phyloP scores from a whole-genome alignment of 306 rosid species.

The Ormosia emarginata region DNA sequence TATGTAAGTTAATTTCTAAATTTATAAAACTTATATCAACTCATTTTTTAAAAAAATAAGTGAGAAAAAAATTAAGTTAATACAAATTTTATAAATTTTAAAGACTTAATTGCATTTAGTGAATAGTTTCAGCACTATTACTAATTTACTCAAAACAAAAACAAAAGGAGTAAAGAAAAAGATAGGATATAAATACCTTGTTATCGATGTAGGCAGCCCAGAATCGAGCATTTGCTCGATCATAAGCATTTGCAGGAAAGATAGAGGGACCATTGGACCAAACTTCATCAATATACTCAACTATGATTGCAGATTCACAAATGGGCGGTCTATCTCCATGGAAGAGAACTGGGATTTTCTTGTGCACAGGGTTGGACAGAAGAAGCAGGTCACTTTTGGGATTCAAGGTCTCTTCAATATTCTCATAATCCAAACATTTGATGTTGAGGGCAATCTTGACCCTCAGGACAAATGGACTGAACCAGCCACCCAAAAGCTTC shows the following conservation, averaged over 20 bases:
- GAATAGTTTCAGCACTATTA: too few species aligned
- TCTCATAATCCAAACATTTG: conserved; percentile 43
- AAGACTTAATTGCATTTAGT: too few species aligned
- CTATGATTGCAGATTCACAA: conserved; percentile 55
- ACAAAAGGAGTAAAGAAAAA: not conserved
- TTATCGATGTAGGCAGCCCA: conserved; percentile 50
- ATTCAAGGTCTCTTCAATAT: conserved; percentile 28
- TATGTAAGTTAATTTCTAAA: too few species aligned
- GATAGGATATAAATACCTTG: conserved; percentile 33
- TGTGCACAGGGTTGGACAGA: conserved; percentile 53
- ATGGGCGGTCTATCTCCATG: conserved; percentile 35
- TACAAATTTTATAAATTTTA: not conserved
- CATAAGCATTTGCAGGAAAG: conserved; percentile 51
- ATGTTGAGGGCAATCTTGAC: conserved; percentile 45
- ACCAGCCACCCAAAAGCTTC: conserved; percentile 40
- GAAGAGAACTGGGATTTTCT: conserved; percentile 60
- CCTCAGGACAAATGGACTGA: conserved; percentile 44
- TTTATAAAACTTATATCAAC: too few species aligned
- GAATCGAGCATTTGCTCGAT: conserved; percentile 47
- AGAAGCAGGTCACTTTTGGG: conserved; percentile 55
- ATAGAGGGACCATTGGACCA: conserved; percentile 48
- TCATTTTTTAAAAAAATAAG: too few species aligned
- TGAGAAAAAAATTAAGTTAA: too few species aligned
- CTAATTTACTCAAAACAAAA: too few species aligned
- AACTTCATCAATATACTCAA: conserved; percentile 52